phyloP scores from a whole-genome alignment of 2,329 filamentous ascomycete species.

The Apiospora malaysiana region DNA sequence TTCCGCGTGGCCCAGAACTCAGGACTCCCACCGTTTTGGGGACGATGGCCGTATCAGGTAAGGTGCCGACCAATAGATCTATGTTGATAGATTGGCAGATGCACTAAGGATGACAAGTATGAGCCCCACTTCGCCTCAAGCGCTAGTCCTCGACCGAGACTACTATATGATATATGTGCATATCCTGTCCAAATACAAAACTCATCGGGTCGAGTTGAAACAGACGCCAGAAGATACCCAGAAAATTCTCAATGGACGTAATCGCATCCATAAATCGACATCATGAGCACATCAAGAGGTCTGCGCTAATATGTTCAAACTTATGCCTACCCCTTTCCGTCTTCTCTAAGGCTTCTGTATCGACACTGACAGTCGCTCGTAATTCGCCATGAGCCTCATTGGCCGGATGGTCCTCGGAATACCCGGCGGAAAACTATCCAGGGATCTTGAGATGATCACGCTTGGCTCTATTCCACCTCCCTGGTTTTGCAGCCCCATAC shows the following conservation, averaged over 20 bases:
- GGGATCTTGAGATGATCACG: background rate
- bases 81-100: constrained; percentile 2
- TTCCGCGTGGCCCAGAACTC: background rate
- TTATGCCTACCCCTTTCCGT: background rate
- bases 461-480: background rate
- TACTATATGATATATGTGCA: background rate
- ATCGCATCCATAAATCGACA: background rate
- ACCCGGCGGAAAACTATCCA: background rate
- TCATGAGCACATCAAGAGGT: background rate
- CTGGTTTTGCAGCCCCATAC: constrained; percentile 2
- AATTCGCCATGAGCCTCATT: background rate
- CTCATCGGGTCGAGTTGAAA: background rate
- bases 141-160: background rate
- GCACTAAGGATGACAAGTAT: background rate
- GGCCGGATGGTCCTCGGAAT: background rate
- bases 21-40: background rate
- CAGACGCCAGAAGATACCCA: background rate
- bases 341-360: background rate
- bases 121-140: background rate
- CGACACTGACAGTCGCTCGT: background rate
- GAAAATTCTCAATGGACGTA: background rate
- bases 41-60: background rate
- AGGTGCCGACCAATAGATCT: background rate
- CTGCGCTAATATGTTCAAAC: background rate
- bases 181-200: background rate